These are phyloP conservation scores for Ramaria rubella DNA, from an alignment of 768 basidiomycete species.

Conservation along the genomic window DNA sequence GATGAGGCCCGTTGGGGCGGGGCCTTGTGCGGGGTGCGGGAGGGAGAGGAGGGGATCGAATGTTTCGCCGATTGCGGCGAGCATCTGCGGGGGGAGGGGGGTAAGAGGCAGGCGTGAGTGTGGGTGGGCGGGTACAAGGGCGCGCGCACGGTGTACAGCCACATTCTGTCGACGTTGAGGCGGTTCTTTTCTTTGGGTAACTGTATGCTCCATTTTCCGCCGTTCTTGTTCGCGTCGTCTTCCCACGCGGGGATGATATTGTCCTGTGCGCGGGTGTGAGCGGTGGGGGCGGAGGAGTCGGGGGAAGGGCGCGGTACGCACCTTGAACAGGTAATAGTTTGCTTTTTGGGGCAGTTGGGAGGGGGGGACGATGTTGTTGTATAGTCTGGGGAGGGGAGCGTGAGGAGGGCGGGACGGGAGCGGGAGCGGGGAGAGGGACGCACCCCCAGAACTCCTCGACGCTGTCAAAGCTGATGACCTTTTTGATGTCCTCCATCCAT, in stretches of 20 bases:
- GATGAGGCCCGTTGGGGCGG: constrained; percentile 50
- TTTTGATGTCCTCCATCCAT: constrained; percentile 99
- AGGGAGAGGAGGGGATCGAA: constrained; percentile 80
- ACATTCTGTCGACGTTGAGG: constrained; percentile 82
- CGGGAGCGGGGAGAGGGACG: constrained; percentile 24
- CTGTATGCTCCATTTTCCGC: constrained; percentile 99
- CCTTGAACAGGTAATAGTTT: constrained; percentile 99
- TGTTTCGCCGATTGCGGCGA: constrained; percentile 98
- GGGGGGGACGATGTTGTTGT: constrained; percentile 97
- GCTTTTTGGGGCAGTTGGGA: constrained; percentile 90
- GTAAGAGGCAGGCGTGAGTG: background rate
- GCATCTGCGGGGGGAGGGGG: constrained; percentile 91
- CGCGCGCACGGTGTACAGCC: constrained; percentile 86
- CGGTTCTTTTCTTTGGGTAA: constrained; percentile 94
- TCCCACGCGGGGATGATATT: constrained; percentile 98
- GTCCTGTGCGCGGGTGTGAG: constrained; percentile 57
- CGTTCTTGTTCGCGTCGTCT: constrained; percentile 92
- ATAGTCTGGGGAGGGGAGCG: constrained; percentile 46
- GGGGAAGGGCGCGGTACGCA: constrained; percentile 30
- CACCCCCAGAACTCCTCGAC: constrained; percentile 99
- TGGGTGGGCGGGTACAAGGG: constrained; percentile 13
- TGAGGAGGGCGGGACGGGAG: background rate
- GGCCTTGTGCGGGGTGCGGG: constrained; percentile 29
- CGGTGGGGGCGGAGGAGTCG: constrained; percentile 13
- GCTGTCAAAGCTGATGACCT: constrained; percentile 90